Evolutionary conservation across 2,329 filamentous ascomycete species (phyloP), one percentile per base, ranked within the genome.

Genomic region (Ophiocordyceps robertsii): DNA sequence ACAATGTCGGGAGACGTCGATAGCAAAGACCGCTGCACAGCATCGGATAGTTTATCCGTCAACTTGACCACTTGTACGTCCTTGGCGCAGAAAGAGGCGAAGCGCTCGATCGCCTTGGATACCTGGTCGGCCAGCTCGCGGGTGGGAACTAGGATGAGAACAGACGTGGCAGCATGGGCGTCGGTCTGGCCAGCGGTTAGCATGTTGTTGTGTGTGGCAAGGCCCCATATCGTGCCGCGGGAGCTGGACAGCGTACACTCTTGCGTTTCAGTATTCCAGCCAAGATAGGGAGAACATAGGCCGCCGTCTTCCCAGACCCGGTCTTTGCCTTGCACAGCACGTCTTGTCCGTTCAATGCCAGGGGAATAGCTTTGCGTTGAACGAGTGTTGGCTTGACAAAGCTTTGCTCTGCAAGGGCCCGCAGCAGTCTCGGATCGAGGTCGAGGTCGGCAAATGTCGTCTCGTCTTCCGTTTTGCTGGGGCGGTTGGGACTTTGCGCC

Each of bases 261-360:
- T 95, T 95, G 50, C 77, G 77, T 57, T 82, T 84, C 43, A 98
- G 66, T 47, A 95, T 84, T 31, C 77, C 75, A 51, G 95, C 84
- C 14, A 98, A 65, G n/a, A 95, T 73, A 2, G 92, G 92, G 36
- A 98, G 72, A 7, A 95, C 69, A 59, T 96, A 96, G 40, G 92
- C 90, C n/a, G 87, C 87, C 11, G 92, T 98, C 71, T 98, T 98
- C 51, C 92, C 92, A 4, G 89, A 95, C 12, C 92, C 92, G 6
- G 92, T 96, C 62, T 90, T 93, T 32, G 90, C 87, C 56, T 90
- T 88, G 43, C 88, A 89, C 33, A 96, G 70, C 39, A 98, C 80
- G 69, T 96, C 88, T 56, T 86, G 82, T 12, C 92, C 90, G 49
- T 88, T 79, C 16, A 96, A 69, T 19, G 86, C 87, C 32, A 95